Evolutionary conservation across 163 green algal species (phyloP), one percentile per base, ranked within the genome.

Genomic region (Prototheca cutis): DNA sequence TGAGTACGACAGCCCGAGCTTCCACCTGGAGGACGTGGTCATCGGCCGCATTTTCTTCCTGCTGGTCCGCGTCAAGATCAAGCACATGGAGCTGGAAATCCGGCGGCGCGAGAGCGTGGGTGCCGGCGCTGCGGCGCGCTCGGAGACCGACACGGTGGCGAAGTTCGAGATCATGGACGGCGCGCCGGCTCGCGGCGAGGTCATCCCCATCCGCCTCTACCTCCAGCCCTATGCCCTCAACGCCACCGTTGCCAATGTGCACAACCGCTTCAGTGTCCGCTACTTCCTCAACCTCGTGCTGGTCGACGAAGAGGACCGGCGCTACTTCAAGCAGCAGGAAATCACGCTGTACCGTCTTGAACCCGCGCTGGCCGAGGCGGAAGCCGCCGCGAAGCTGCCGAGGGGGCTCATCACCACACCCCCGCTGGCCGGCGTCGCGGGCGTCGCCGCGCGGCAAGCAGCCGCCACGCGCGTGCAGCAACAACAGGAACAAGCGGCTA

Each of bases 91-190:
- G 83, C 68, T 99, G 28, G 93, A 99, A 79, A 94, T 99, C 31
- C 76, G 87, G 54, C 80, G 91, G 29, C 72, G 86, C 23, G 90
- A 98, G 71, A 95, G 86, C 25, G 85, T 76, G 4, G 82, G 84
- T 40, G 62, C 63, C 0, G 88, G 88, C 23, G 72, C 58, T 36
- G 64, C 62, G 8, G 75, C 82, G 8, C 78, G 90, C 59, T 92
- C 87, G 58, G 93, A 98, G 70, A 94, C 63, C 63, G 88, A 98
- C 67, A 97, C 90, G 2, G 78, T 99, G 27, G 93, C 89, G 29
- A 97, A 97, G 78, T 98, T 93, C 59, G 91, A 98, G 61, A 95
- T 99, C 66, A 99, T 99, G 93, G 93, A 99, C 67, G 93, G 93
- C 0, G 93, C 91, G 27, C 93, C 93, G 3, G 93, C 95, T 19